These are phyloP conservation scores for Lachnellula willkommii DNA, from an alignment of 2,329 filamentous ascomycete species.

Conservation along the genomic window DNA sequence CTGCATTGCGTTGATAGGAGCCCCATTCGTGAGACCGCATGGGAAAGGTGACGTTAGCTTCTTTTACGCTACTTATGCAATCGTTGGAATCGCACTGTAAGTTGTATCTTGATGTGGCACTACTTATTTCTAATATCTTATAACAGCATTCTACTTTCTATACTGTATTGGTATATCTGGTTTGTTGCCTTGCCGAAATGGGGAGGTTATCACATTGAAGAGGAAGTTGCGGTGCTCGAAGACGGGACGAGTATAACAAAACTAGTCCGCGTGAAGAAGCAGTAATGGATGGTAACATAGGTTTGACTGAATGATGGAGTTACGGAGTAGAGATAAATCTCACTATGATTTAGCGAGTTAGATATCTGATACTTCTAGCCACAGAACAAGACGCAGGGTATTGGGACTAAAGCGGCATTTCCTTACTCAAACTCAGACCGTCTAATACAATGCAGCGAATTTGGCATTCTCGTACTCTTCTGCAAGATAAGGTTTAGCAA, in stretches of 20 bases:
- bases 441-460: too few species aligned
- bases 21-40: constrained; percentile 36
- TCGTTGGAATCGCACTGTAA: constrained; percentile 49
- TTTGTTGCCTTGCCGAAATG: constrained; percentile 55
- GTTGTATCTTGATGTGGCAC: constrained; percentile 24
- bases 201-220: constrained; percentile 57
- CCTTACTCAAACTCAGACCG: too few species aligned
- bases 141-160: constrained; percentile 49
- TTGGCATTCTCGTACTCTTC: too few species aligned
- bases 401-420: too few species aligned
- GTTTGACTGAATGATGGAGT: background rate
- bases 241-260: constrained; percentile 65
- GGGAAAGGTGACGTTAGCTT: constrained; percentile 41
- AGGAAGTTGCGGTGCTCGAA: constrained; percentile 51
- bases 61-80: constrained; percentile 50
- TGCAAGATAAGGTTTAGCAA: too few species aligned
- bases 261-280: constrained; percentile 35
- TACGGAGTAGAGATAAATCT: background rate
- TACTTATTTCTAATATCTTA: constrained; percentile 10
- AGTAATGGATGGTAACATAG: background rate
- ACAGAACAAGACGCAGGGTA: too few species aligned
- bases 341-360: background rate
- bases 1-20: constrained; percentile 29
- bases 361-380: too few species aligned
- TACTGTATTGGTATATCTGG: constrained; percentile 66